These are phyloP conservation scores for Zizania latifolia DNA, from an alignment of 176 grass and related monocot species.

Conservation along the genomic window DNA sequence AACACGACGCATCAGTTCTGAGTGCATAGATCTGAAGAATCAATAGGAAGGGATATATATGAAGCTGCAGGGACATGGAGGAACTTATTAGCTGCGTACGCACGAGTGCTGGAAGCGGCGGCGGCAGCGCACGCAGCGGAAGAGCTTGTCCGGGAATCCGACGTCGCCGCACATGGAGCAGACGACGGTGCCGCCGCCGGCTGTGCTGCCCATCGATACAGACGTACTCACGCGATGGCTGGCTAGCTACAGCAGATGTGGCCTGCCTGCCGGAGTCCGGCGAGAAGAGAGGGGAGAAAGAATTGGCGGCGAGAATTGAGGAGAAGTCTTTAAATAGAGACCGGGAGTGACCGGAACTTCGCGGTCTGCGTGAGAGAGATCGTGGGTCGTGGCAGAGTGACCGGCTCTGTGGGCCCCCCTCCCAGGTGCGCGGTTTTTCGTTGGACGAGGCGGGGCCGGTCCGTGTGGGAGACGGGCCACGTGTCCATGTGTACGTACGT, in stretches of 20 bases:
- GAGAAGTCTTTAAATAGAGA: slow-evolving; percentile 38
- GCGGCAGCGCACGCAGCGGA: slow-evolving; percentile 76
- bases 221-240: too few relatives aligned
- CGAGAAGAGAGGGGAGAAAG: background rate
- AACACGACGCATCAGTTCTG: background rate
- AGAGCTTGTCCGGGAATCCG: slow-evolving; percentile 95
- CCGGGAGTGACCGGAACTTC: too few relatives aligned
- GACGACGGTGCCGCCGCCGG: slow-evolving; percentile 32
- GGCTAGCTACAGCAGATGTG: too few relatives aligned
- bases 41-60: background rate
- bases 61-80: background rate
- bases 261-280: too few relatives aligned
- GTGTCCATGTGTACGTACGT: slow-evolving; percentile 23
- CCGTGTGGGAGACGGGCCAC: slow-evolving; percentile 22
- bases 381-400: slow-evolving; percentile 6
- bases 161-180: slow-evolving; percentile 99
- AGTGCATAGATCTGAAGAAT: background rate
- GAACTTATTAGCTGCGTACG: background rate
- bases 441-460: slow-evolving; percentile 3
- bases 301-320: background rate
- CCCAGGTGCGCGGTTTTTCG: slow-evolving; percentile 23
- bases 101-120: slow-evolving; percentile 91
- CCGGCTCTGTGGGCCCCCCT: background rate
- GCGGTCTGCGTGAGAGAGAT: too few relatives aligned
- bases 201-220: background rate